Evolutionary conservation across 805 yeast species (phyloP).

Genomic region (Teunomyces gatunensis): DNA sequence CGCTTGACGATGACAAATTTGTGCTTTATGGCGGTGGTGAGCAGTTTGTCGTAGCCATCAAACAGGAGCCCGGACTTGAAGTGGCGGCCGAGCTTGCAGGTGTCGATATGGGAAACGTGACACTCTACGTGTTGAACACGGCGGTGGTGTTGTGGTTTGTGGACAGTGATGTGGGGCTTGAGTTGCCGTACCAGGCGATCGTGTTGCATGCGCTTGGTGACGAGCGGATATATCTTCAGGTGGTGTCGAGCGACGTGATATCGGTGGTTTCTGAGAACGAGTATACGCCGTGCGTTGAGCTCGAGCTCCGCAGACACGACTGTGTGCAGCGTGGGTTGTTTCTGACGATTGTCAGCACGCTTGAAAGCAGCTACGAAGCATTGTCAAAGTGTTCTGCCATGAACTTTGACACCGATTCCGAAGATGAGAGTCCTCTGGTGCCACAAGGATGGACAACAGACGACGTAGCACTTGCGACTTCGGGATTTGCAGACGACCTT

Average conservation of each 20-base stretch:
- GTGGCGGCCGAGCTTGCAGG: constrained; percentile 9
- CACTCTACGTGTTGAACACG: constrained; percentile 35
- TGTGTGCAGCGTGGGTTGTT: constrained; percentile 12
- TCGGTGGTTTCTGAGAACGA: constrained; percentile 13
- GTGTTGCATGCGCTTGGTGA: constrained; percentile 32
- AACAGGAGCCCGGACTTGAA: constrained; percentile 14
- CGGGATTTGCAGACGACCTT: constrained; percentile 40
- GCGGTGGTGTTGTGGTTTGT: constrained; percentile 31
- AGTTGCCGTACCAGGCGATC: constrained; percentile 33
- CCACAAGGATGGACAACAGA: constrained; percentile 23
- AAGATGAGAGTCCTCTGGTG: constrained; percentile 14
- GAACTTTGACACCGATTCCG: constrained; percentile 31
- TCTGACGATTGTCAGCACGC: constrained; percentile 4
- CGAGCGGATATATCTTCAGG: constrained; percentile 29
- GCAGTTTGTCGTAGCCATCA: constrained; percentile 12
- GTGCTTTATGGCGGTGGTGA: constrained; percentile 41
- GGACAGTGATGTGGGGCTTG: constrained; percentile 23
- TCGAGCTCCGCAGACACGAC: constrained; percentile 11
- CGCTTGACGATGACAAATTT: constrained; percentile 37
- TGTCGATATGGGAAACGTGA: constrained; percentile 12
- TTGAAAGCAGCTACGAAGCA: constrained; percentile 27
- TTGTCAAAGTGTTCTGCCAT: constrained; percentile 38
- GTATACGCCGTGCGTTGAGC: constrained; percentile 18
- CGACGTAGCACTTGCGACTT: constrained; percentile 6
- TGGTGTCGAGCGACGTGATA: constrained; percentile 21